These are phyloP conservation scores for Pezicula neosporulosa DNA, from an alignment of 2,329 filamentous ascomycete genomes.

Conservation along the genomic window DNA sequence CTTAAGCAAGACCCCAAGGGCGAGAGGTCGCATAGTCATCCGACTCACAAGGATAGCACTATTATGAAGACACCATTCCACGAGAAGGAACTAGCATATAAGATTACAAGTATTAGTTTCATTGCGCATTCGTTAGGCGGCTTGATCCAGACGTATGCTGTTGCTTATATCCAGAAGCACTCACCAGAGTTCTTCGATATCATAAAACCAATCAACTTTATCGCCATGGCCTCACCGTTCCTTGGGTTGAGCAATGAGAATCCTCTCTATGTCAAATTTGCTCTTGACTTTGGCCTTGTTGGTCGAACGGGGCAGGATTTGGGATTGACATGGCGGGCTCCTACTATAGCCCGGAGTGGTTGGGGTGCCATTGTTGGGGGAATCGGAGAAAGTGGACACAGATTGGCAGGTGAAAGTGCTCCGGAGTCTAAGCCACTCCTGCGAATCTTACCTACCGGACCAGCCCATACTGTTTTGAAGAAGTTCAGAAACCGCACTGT, in stretches of 20 bases:
- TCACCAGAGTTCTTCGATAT: slow-evolving; percentile 85
- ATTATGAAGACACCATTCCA: slow-evolving; percentile 42
- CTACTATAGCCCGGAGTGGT: slow-evolving; percentile 77
- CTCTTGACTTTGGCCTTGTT: slow-evolving; percentile 91
- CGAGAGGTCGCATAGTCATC: slow-evolving; percentile 40
- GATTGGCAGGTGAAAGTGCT: slow-evolving; percentile 57
- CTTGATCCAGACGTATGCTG: slow-evolving; percentile 86
- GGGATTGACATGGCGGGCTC: slow-evolving; percentile 89
- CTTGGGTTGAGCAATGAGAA: slow-evolving; percentile 96
- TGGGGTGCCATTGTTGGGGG: slow-evolving; percentile 87
- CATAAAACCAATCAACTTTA: slow-evolving; percentile 87
- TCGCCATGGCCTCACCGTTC: slow-evolving; percentile 82
- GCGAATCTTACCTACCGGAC: slow-evolving; percentile 84
- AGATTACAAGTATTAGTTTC: slow-evolving; percentile 92
- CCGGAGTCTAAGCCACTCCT: slow-evolving; percentile 85
- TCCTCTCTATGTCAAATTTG: slow-evolving; percentile 94
- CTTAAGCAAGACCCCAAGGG: slow-evolving; percentile 28
- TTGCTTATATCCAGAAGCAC: slow-evolving; percentile 96
- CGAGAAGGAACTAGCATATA: slow-evolving; percentile 59
- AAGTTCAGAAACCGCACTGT: slow-evolving; percentile 89
- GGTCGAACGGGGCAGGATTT: slow-evolving; percentile 95
- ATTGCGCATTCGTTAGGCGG: slow-evolving; percentile 90
- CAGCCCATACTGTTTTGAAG: slow-evolving; percentile 80
- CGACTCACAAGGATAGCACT: slow-evolving; percentile 59
- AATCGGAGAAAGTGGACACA: slow-evolving; percentile 65